Evolutionary conservation across 2,329 filamentous ascomycete genomes (phyloP), one percentile per base, ranked within the genome.

Genomic region (Cladorrhinum sp.): DNA sequence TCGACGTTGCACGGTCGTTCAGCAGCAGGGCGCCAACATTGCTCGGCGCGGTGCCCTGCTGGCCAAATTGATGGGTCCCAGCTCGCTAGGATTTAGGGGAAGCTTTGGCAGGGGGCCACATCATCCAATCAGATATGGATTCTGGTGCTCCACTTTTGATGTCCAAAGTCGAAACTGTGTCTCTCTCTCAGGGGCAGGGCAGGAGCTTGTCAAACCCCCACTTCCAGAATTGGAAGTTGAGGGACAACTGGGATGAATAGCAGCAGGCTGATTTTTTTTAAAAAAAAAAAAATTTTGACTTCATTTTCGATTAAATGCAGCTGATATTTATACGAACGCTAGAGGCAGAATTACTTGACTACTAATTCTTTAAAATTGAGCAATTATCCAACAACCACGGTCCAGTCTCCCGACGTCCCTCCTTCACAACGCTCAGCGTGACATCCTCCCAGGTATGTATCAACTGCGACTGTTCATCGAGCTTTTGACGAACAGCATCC

Each of bases 71-170:
- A 57, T 60, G 62, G 52, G 52, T 57, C 56, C 62, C 58, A 59
- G 36, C 23, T 26, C 21, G 36, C 56, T 58, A n/a, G 10, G 9
- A 1, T n/a, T 23, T 12, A 57, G 56, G 60, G 59, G 62, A 55
- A 65, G 58, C 60, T 64, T 39, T 58, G 59, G 59, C 36, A 46
- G 36, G 3, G 14, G 21, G 14, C 60, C 21, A 57, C n/a, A n/a
- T 53, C 52, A 63, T 49, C 73, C 69, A 74, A 75, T 75, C 49
- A 21, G 21, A 9, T 20, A 4, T 20, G 21, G 49, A 2, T 10
- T 51, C 12, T 7, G 7, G 49, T n/a, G 49, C 5, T 26, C 49
- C 49, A 51, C 49, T 28, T 28, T 24, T 26, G 6, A 51, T 24
- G 49, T 51, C 21, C 21, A 26, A 28, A 10, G 33, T 36, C 33